Evolutionary conservation across 768 basidiomycete genomes (phyloP).

Genomic region (Sistotremastrum niveocremeum): DNA sequence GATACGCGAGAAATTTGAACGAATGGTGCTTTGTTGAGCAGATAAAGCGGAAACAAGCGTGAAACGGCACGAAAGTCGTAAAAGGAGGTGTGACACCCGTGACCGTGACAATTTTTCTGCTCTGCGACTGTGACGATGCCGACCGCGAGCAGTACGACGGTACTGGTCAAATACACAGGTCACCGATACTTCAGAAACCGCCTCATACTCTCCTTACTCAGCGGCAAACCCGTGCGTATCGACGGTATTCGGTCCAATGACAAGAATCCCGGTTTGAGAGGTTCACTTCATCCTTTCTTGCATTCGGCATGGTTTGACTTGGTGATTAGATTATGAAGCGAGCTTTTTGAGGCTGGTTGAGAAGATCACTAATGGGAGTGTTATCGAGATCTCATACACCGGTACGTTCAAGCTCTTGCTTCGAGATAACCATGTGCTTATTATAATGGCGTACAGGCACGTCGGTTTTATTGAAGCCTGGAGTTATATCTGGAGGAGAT

Average conservation of each 20-base stretch:
- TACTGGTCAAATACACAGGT: constrained; percentile 51
- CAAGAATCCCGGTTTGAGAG: constrained; percentile 90
- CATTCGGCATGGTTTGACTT: neutral
- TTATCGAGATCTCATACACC: constrained; percentile 93
- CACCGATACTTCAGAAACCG: constrained; percentile 77
- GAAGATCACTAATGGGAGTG: constrained; percentile 84
- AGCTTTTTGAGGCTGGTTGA: constrained; percentile 79
- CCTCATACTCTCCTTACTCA: constrained; percentile 78
- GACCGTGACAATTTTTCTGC: no score
- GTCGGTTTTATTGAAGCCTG: constrained; percentile 82
- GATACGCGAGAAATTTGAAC: no score
- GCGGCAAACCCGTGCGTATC: constrained; percentile 72
- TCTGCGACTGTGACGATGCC: no score
- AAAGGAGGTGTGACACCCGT: no score
- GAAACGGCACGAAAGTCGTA: no score
- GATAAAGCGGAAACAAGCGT: no score
- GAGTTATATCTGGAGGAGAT: constrained; percentile 73
- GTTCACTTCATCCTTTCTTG: constrained; percentile 23
- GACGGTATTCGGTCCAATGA: constrained; percentile 84
- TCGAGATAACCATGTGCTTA: neutral
- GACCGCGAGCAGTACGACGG: no score
- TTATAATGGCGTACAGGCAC: constrained; percentile 44
- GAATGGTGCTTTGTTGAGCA: no score
- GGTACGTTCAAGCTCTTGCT: constrained; percentile 32
- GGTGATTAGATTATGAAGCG: constrained; percentile 70